phyloP scores from a whole-genome alignment of 176 grass and related monocot genomes.

The Melocanna baccifera region DNA sequence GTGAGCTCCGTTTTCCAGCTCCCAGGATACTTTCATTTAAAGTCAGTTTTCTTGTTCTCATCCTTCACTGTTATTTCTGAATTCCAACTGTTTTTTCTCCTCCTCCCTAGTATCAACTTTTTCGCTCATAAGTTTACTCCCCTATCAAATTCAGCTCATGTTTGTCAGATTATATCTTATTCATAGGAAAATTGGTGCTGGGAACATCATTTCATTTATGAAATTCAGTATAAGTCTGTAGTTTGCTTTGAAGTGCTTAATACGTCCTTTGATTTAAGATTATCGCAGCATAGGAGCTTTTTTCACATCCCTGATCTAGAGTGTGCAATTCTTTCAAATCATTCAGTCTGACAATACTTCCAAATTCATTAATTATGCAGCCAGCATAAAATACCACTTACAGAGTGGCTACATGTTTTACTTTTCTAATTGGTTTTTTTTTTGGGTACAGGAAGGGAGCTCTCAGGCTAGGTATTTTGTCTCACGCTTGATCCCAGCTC shows the following conservation, averaged over 20 bases:
- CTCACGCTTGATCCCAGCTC: slow-evolving; percentile 94
- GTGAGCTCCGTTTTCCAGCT: slow-evolving; percentile 86
- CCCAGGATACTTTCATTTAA: slow-evolving; percentile 95
- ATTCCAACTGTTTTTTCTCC: neutral
- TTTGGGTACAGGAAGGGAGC: slow-evolving; percentile 75
- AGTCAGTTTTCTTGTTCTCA: slow-evolving; percentile 49
- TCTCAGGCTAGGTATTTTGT: slow-evolving; percentile 97
- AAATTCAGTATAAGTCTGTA: neutral
- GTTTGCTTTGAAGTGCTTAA: slow-evolving; percentile 1
- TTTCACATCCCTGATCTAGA: neutral
- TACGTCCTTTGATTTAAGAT: neutral
- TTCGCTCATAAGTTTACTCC: neutral
- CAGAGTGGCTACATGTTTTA: neutral
- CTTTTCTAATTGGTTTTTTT: slow-evolving; percentile 6
- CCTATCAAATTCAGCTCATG: neutral
- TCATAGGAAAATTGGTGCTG: neutral
- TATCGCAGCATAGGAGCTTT: neutral
- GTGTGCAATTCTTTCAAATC: neutral
- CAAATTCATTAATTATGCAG: neutral
- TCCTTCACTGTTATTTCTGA: neutral
- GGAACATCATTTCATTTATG: neutral
- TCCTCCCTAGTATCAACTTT: neutral
- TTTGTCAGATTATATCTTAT: slow-evolving; percentile 8
- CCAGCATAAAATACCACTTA: neutral
- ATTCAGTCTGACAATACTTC: neutral